Evolutionary conservation across 768 basidiomycete species (phyloP).

Genomic region (Terana coerulea): DNA sequence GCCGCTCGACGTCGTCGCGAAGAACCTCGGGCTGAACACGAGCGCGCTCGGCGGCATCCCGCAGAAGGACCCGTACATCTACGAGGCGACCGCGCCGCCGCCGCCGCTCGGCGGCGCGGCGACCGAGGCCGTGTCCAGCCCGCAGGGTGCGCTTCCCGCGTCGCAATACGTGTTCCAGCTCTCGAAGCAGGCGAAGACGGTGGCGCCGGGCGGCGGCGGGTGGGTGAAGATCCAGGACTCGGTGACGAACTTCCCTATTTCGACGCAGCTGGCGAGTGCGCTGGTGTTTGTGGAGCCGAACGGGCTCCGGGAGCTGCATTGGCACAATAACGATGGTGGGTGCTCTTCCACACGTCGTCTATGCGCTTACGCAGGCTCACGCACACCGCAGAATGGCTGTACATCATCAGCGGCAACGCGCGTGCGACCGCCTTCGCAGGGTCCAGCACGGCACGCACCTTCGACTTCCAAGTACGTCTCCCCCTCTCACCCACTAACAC

Average conservation of each 20-base stretch:
- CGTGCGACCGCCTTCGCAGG: slow-evolving; percentile 25
- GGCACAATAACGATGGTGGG: slow-evolving; percentile 24
- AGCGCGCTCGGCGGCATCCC: slow-evolving; percentile 19
- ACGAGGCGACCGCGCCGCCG: slow-evolving; percentile 17
- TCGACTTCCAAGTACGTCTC: slow-evolving; percentile 22
- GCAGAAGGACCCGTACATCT: slow-evolving; percentile 24
- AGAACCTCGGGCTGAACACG: slow-evolving; percentile 23
- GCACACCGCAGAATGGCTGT: slow-evolving; percentile 20
- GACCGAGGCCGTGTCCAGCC: slow-evolving; percentile 17
- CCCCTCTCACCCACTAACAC: background rate
- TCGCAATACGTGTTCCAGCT: slow-evolving; percentile 21
- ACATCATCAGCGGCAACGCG: slow-evolving; percentile 22
- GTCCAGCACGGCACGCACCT: slow-evolving; percentile 19
- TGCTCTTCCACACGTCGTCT: background rate
- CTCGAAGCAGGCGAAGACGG: slow-evolving; percentile 17
- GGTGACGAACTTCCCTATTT: slow-evolving; percentile 22
- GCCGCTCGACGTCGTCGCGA: slow-evolving; percentile 24
- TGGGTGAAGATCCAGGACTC: slow-evolving; percentile 27
- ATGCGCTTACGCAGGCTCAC: background rate
- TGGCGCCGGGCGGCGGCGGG: slow-evolving; percentile 22
- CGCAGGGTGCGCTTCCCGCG: slow-evolving; percentile 15
- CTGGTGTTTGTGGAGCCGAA: slow-evolving; percentile 24
- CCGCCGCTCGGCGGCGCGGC: slow-evolving; percentile 17
- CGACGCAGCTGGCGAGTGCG: slow-evolving; percentile 19
- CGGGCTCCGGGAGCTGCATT: slow-evolving; percentile 24